Conservation (phyloP, 768 basidiomycete genomes). For the Mycena rosella region DNA sequence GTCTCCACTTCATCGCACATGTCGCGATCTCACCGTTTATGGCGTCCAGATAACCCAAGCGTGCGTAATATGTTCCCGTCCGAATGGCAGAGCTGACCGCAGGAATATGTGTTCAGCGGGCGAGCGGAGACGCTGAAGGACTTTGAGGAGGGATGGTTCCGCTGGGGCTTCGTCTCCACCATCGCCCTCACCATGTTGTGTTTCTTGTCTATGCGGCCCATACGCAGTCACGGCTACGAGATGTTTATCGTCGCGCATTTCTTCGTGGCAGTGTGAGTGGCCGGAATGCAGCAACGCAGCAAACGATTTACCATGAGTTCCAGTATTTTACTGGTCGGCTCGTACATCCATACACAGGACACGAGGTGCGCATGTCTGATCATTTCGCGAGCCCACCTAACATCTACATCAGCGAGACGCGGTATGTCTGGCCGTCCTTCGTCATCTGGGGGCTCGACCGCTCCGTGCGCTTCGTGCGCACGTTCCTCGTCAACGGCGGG, state of each 20-base stretch:
- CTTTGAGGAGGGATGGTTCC: conserved; percentile 24
- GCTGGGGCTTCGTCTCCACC: conserved; percentile 36
- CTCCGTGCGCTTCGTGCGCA: conserved; percentile 58
- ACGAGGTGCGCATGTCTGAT: conserved; percentile 42
- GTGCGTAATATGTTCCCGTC: background rate
- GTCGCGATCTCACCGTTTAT: background rate
- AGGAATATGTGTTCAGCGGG: background rate
- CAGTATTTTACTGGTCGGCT: conserved; percentile 54
- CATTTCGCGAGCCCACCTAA: background rate
- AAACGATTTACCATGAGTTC: background rate
- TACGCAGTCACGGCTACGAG: conserved; percentile 55
- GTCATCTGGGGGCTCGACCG: conserved; percentile 70
- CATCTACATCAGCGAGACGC: conserved; percentile 43
- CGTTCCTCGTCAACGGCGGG: conserved; percentile 58
- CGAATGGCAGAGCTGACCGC: background rate
- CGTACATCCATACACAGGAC: conserved; percentile 55
- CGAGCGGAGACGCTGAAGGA: conserved; percentile 3
- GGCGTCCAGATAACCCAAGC: background rate
- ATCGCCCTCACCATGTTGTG: conserved; percentile 46
- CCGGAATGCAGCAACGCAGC: background rate
- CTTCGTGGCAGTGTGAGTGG: conserved; percentile 50
- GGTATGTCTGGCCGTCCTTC: conserved; percentile 63
- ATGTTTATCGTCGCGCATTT: conserved; percentile 57
- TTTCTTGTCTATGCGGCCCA: conserved; percentile 50
- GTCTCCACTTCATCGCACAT: background rate